Evolutionary conservation across 495 filamentous ascomycete genomes (phyloP), one percentile per base, ranked within the genome.

Genomic region (Daldinia vernicosa): DNA sequence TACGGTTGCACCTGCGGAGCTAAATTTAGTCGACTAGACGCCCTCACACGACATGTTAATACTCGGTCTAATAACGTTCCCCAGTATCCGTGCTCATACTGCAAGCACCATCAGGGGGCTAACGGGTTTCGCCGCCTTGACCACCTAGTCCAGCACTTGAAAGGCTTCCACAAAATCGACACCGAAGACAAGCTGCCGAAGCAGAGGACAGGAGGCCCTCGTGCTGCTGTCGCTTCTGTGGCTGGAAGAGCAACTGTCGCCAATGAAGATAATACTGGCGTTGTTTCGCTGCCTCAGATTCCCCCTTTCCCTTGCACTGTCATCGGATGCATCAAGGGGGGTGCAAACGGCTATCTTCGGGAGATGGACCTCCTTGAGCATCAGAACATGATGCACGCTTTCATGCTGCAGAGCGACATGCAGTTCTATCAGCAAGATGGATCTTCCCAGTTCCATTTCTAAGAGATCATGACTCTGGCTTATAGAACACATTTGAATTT

Each of bases 81-180:
- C 6, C 40, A 52, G 24, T 39, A 63, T 19, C 37, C 60, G 15
- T 69, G 66, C 54, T 17, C 35, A 2, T 43, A 45, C 17, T 69
- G 66, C 33, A 2, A 63, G 7, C 19, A 0, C 4, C 58, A 7
- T 11, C 51, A 51, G 33, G 51, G 58, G 4, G 26, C 14, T 14
- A 63, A 53, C 1, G 66, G 50, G 8, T 69, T 69, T 17, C 33
- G 6, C 32, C 66, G 66, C 3, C 40, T 11, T 8, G 66, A 69
- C 26, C 39, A 69, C 22, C 60, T 69, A 0, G 14, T 39, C 4
- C 53, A 69, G 27, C 66, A 63, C 19, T 3, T 54, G 43, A 63
- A 39, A 33, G 40, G 14, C 24, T 28, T 30, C 17, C 53, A 58
- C 17, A 51, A 30, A 6, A 28, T 39, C 30, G n/a, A 50, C 3